Conservation (phyloP, 441 rosid species). For the Theobroma grandiflorum region DNA sequence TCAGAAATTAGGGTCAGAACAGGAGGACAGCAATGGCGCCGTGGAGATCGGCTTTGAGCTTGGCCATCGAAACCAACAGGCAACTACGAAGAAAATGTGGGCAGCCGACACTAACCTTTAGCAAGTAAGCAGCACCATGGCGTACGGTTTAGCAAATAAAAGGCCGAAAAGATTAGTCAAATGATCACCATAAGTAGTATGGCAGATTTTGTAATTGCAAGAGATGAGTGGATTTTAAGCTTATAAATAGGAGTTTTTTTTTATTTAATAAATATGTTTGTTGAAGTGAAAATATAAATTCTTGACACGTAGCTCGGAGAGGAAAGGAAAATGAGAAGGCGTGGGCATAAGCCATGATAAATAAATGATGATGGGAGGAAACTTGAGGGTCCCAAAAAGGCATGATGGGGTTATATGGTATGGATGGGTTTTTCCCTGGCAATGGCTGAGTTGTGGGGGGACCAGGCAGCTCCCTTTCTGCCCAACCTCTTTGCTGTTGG, state of each 20-base stretch:
- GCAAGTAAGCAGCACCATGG: conserved; percentile 13
- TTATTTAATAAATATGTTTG: no score
- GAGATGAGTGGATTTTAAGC: no score
- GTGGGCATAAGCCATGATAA: conserved; percentile 67
- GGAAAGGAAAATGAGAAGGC: conserved; percentile 35
- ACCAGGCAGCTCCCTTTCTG: conserved; percentile 33
- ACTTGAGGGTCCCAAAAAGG: conserved; percentile 42
- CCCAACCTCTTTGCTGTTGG: conserved; percentile 19
- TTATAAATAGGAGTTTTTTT: no score
- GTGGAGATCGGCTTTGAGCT: not conserved
- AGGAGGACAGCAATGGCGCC: not conserved
- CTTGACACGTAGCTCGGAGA: no score
- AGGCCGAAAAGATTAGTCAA: not conserved
- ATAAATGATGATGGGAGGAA: conserved; percentile 60
- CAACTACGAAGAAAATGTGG: not conserved
- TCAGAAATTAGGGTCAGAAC: not conserved
- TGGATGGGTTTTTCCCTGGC: conserved; percentile 23
- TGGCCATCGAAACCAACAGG: not conserved
- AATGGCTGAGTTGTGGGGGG: conserved; percentile 34
- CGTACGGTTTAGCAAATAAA: not conserved
- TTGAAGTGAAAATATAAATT: no score
- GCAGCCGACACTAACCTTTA: not conserved
- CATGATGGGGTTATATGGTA: conserved; percentile 29
- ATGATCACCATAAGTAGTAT: not conserved
- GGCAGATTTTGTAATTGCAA: no score